Evolutionary conservation across 345 rosid species (phyloP), one percentile per base, ranked within the genome.

Genomic region (Stellera chamaejasme): DNA sequence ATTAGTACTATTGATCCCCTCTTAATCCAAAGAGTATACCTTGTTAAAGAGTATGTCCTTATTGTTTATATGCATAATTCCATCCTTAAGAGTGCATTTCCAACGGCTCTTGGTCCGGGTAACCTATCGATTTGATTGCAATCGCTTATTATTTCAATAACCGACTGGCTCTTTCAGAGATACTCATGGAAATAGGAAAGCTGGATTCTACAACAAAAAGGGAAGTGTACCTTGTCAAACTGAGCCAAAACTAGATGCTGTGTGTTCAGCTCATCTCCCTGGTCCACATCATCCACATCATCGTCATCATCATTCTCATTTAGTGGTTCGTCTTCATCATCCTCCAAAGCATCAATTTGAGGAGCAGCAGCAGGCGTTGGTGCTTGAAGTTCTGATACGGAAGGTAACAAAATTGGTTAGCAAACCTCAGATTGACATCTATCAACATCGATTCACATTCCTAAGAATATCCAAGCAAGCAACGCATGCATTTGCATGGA

Each of bases 211-310:
- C 50, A 27, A 55, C 23, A 19, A 49, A 50, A 52, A 25, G 13
- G 28, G 10, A 10, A 19, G 45, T 39, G 11, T 74, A 92, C 98
- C 97, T 92, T 92, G 75, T 92, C 98, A 69, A 92, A 92, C 50
- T 87, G 99, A 58, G 99, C 99, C 79, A 93, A 73, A 65, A 93
- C 96, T 52, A 93, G 68, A 77, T 93, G 99, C 53, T 90, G 96
- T 1, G 99, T 84, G 73, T 87, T 90, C 80, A 83, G 69, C 62
- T 93, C 99, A 70, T 93, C 99, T 13, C 87, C 92, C 45, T 83
- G 69, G 53, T 87, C 97, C 68, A 81, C 78, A 63, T 83, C 99
- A 70, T 93, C 99, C 66, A 89, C 66, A 19, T 93, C 99, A 12
- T 90, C 86, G 0, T 61, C 65, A 1, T 94, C 99, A 49, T 94